A percentile compares a stretch with the other conserved stretches of the same genome.
phyloP scores from a whole-genome alignment of 805 yeast species.

The Wickerhamiella lipophila region DNA sequence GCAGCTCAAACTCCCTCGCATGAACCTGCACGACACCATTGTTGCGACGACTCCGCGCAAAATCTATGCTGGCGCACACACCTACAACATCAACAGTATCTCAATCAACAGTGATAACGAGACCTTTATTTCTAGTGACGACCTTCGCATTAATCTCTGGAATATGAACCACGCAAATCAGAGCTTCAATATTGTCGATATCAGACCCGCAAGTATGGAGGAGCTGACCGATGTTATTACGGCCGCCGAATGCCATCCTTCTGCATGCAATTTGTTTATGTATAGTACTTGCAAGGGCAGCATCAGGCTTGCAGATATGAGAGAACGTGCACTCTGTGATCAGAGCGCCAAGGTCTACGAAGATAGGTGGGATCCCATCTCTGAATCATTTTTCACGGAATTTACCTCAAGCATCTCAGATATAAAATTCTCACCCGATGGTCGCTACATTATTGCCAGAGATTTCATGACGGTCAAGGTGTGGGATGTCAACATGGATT shows the following conservation, averaged over 20 bases:
- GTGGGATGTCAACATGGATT: constrained; percentile 98
- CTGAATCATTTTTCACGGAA: constrained; percentile 93
- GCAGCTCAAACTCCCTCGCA: constrained; percentile 64
- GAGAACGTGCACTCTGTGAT: constrained; percentile 90
- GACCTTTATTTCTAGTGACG: constrained; percentile 86
- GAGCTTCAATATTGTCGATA: constrained; percentile 92
- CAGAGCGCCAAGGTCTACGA: constrained; percentile 69
- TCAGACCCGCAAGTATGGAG: constrained; percentile 97
- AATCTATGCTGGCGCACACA: constrained; percentile 90
- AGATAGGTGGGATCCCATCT: constrained; percentile 83
- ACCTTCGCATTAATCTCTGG: constrained; percentile 91
- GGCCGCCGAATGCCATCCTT: constrained; percentile 91
- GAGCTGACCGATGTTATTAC: constrained; percentile 97
- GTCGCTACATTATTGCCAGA: constrained; percentile 89
- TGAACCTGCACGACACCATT: constrained; percentile 88
- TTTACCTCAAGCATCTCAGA: constrained; percentile 90
- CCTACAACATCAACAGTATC: constrained; percentile 93
- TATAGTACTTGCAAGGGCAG: constrained; percentile 93
- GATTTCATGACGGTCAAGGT: constrained; percentile 95
- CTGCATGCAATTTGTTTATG: constrained; percentile 83
- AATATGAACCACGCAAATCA: constrained; percentile 88
- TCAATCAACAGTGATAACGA: constrained; percentile 92
- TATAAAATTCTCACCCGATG: constrained; percentile 82
- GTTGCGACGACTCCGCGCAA: constrained; percentile 90
- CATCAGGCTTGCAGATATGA: constrained; percentile 90